A percentile compares a stretch with the other conserved stretches of the same genome.
phyloP scores from a whole-genome alignment of 805 yeast genomes.

The Debaryomyces prosopidis region DNA sequence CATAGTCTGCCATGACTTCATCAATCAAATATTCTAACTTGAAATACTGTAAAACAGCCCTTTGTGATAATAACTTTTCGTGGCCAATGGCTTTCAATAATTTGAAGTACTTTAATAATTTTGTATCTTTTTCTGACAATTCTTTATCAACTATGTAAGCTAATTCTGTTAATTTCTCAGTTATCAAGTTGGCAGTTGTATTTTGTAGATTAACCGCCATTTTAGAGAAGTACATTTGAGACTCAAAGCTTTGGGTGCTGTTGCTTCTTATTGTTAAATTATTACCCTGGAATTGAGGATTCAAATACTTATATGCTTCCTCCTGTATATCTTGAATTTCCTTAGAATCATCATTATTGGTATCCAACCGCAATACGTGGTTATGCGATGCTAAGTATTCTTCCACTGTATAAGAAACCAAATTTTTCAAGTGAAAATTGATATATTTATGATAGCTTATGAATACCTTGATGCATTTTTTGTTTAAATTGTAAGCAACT shows the following conservation, averaged over 20 bases:
- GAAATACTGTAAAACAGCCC: constrained; percentile 25
- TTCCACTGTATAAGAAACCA: constrained; percentile 44
- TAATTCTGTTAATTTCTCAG: constrained; percentile 40
- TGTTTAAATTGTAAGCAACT: constrained; percentile 75
- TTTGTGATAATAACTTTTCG: constrained; percentile 30
- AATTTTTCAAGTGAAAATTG: constrained; percentile 45
- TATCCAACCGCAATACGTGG: constrained; percentile 24
- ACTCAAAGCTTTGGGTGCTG: constrained; percentile 33
- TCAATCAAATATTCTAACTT: constrained; percentile 33
- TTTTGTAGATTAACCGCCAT: constrained; percentile 34
- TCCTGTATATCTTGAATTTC: constrained; percentile 6
- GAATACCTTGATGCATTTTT: constrained; percentile 75
- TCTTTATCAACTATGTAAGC: constrained; percentile 40
- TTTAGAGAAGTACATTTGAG: constrained; percentile 36
- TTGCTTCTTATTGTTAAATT: neutral
- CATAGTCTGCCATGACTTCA: constrained; percentile 17
- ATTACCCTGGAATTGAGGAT: neutral
- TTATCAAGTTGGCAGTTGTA: constrained; percentile 31
- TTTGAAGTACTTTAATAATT: constrained; percentile 26
- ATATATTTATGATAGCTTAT: constrained; percentile 79
- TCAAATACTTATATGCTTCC: neutral
- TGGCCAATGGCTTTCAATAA: constrained; percentile 20
- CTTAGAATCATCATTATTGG: constrained; percentile 8
- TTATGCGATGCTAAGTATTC: constrained; percentile 40
- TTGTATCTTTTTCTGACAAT: constrained; percentile 36